Evolutionary conservation across 176 grass and related monocot genomes (phyloP), one percentile per base, ranked within the genome.

Genomic region (Rhynchospora breviuscula): DNA sequence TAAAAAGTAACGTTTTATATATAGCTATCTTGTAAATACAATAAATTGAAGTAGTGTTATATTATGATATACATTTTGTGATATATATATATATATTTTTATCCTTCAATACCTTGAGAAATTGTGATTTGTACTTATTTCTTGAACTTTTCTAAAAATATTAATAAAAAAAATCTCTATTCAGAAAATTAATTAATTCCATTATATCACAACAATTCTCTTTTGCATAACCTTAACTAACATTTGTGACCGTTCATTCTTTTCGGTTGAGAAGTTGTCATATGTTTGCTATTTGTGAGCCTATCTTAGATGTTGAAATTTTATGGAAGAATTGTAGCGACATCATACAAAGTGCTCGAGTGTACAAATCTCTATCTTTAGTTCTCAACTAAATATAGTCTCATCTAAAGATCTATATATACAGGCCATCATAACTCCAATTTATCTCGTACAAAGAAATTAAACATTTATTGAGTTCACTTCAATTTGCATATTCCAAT

Each of bases 341-440:
- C 19, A 51, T 76, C 12, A 76, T 29, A 29, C 14, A 29, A 76
- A 57, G 56, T 78, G 73, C 21, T 57, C 23, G 13, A 57, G 73
- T 33, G 13, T 78, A 6, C 51, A 78, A 17, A 33, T 18, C 51
- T 18, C 73, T 56, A 57, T 78, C 31, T 78, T 57, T 78, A 78
- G 73, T 57, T 57, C 25, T 75, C 49, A 78, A 78, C 73, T 78
- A 57, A 78, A 78, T n/a, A 78, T 78, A 78, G 73, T 57, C 23
- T 78, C 13, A 7, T 78, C 9, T 17, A 56, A 57, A 78, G 2
- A 49, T 7, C 51, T 57, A 78, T 57, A 78, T 78, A 78, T 57
- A 56, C 48, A 8, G 12, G 73, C 73, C 73, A 57, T 78, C 73
- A 57, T 10, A 54, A 17, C 51, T 25, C 7, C 2, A 18, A 57